Evolutionary conservation across 148 eudicot genomes (phyloP).

Genomic region (Talinum fruticosum): DNA sequence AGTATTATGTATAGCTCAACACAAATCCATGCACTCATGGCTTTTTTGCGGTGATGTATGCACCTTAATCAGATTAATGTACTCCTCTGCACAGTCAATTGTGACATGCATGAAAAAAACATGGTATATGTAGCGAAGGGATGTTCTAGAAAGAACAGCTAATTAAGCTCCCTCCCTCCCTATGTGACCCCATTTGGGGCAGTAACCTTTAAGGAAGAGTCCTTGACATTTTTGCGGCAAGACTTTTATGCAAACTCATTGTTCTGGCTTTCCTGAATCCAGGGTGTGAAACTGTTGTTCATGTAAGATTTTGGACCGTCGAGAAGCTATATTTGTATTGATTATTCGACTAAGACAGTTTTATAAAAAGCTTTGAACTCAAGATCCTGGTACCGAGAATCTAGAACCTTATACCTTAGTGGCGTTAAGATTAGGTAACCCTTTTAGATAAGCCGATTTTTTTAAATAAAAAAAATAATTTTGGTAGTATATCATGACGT

Average conservation of each 20-base stretch:
- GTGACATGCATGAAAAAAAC: neutral
- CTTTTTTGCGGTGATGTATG: neutral
- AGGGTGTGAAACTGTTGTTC: neutral
- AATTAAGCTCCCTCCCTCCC: slow-evolving; percentile 7
- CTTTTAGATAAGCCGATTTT: too few species aligned
- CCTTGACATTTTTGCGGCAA: slow-evolving; percentile 26
- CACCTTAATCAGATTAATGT: neutral
- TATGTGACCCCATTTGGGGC: slow-evolving; percentile 14
- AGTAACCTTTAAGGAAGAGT: slow-evolving; percentile 13
- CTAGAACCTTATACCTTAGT: too few species aligned
- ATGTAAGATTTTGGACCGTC: neutral
- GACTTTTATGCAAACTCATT: neutral
- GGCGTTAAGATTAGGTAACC: too few species aligned
- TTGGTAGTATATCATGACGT: too few species aligned
- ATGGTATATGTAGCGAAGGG: slow-evolving; percentile 2
- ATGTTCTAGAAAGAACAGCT: neutral
- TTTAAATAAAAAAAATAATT: too few species aligned
- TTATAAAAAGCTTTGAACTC: neutral
- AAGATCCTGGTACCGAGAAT: too few species aligned
- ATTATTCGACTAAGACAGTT: too few species aligned
- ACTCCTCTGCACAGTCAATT: neutral
- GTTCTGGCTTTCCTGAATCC: neutral
- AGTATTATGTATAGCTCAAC: neutral
- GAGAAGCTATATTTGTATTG: neutral
- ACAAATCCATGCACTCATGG: neutral